Conservation (phyloP, 805 yeast species). For the Kurtzmaniella cleridarum region DNA sequence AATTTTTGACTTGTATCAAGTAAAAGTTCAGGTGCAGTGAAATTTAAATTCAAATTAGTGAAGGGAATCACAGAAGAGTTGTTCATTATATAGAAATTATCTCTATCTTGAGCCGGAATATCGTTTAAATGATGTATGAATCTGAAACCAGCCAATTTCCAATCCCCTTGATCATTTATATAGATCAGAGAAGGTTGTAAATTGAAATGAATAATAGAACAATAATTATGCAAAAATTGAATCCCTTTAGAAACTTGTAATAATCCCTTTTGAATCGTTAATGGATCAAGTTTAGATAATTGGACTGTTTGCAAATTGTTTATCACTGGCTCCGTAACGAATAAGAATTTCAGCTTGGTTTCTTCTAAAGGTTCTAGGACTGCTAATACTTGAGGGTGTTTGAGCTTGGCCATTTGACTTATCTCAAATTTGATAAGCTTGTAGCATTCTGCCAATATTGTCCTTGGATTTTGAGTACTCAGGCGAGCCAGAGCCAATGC, state of each 20-base stretch:
- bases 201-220: constrained; percentile 71
- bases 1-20: constrained; percentile 50
- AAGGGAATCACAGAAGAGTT: constrained; percentile 77
- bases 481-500: constrained; percentile 26
- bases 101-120: constrained; percentile 39
- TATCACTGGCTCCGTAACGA: constrained; percentile 79
- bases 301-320: constrained; percentile 43
- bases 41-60: constrained; percentile 66
- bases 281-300: constrained; percentile 50
- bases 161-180: constrained; percentile 81
- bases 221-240: constrained; percentile 74
- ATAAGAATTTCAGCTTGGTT: constrained; percentile 66
- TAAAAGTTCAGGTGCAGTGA: constrained; percentile 79
- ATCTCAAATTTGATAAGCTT: constrained; percentile 65
- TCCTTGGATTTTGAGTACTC: constrained; percentile 40
- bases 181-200: constrained; percentile 73
- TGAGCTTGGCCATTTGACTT: constrained; percentile 66
- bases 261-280: constrained; percentile 76
- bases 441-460: constrained; percentile 55
- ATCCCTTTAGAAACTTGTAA: constrained; percentile 73
- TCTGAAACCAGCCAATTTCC: constrained; percentile 81
- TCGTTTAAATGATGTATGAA: constrained; percentile 47
- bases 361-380: constrained; percentile 88
- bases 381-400: constrained; percentile 84
- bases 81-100: constrained; percentile 63